These are phyloP conservation scores for Phytophthora sansomeana DNA, from an alignment of 352 stramenopile species.

Conservation along the genomic window DNA sequence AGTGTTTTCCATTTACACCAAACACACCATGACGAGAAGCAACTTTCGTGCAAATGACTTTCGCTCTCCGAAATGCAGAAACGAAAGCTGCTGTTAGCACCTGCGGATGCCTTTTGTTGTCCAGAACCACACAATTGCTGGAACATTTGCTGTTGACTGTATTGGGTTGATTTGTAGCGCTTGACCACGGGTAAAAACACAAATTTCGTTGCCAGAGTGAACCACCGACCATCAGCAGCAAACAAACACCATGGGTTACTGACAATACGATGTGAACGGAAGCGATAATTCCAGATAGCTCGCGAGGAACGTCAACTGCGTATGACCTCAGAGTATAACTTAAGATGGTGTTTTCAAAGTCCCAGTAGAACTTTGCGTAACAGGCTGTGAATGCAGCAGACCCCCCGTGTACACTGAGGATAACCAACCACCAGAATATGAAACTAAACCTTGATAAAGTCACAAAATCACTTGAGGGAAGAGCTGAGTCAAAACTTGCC, in stretches of 20 bases:
- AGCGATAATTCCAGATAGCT: conserved; percentile 21
- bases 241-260: conserved; percentile 13
- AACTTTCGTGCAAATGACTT: no score
- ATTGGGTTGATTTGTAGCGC: neutral
- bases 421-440: conserved; percentile 24
- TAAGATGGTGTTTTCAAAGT: conserved; percentile 13
- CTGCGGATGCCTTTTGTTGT: no score
- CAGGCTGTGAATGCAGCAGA: conserved; percentile 6
- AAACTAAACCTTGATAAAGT: conserved; percentile 5
- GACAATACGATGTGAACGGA: conserved; percentile 30
- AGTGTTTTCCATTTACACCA: no score
- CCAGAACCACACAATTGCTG: no score
- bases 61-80: no score
- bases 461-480: conserved; percentile 1
- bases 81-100: no score
- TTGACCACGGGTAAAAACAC: neutral
- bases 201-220: conserved; percentile 13
- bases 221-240: conserved; percentile 20
- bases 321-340: conserved; percentile 23
- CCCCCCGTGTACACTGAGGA: conserved; percentile 12
- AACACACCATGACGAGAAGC: no score
- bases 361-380: conserved; percentile 31
- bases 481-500: no score
- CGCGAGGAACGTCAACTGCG: conserved; percentile 12
- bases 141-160: no score